Base-by-base conservation (phyloP, 257 asterid genomes). In the Petrea volubilis region DNA sequence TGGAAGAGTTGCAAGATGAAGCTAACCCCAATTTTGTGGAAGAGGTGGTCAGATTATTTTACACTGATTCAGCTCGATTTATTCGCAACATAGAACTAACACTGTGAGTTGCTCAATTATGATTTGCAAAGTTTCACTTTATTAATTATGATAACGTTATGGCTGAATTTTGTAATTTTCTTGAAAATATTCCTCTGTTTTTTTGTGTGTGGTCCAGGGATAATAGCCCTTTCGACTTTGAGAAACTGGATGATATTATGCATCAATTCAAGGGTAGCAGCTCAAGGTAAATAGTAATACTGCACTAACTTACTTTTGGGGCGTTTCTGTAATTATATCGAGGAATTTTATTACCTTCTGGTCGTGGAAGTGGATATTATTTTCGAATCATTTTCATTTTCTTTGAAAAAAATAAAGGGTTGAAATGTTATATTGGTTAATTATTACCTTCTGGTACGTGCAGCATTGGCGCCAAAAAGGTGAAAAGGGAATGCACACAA, bases 241-340 rank as follows among this genome's bases (percentile, higher is more conserved):
- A 72, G 3, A 86, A 74, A 74, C 77, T 89, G 68, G 95, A 89
- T 57, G 76, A 82, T 67, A 47, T 72, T 38, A 89, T 89, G 94
- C 91, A 92, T 74, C 96, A 84, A 67, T 86, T 84, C 82, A 89
- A 77, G 83, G 96, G 96, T n/a, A 89, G 96, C 89, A 71, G 92
- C 83, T 87, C 97, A 34, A 87, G 97, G 97, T 89, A 81, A 67
- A 50, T 15, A 55, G 17, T 28, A n/a, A 10, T 31, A 31, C 64
- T 40, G 17, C 13, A 36, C 14, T 41, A 12, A 47, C 38, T 17
- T 6, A 64, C 41, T 43, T 44, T 46, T 14, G 53, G 70, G 70
- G 27, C 24, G 44, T 11, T 50, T 49, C 1, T 25, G 57, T 46
- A 72, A 50, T n/a, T n/a, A n/a, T 49, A 60, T 12, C 44, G 8